phyloP scores from a whole-genome alignment of 257 asterid genomes.

The Jaltomata sinuosa region DNA sequence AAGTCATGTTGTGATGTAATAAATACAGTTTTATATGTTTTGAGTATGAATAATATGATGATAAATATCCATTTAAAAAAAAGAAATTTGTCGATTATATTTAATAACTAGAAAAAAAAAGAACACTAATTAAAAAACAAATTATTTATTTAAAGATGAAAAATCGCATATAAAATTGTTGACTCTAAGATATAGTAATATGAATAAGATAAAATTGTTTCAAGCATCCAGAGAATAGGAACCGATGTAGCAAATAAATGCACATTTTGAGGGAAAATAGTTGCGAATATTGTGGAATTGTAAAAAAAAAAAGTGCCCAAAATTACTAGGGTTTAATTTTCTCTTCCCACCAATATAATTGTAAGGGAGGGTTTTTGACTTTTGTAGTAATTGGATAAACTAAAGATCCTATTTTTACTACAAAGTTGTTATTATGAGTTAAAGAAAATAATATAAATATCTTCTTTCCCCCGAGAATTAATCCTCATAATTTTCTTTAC shows the following conservation, averaged over 20 bases:
- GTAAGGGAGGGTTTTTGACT: neutral
- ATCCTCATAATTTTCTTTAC: neutral
- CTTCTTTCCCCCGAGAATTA: neutral
- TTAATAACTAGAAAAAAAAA: no score
- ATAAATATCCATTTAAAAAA: neutral
- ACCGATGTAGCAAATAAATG: neutral
- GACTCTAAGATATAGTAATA: neutral
- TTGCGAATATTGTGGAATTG: neutral
- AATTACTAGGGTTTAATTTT: neutral
- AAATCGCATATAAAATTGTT: neutral
- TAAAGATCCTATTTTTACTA: neutral
- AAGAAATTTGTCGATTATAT: neutral
- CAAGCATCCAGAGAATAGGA: neutral
- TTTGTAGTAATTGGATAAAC: neutral
- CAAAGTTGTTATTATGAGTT: neutral
- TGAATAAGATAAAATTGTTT: neutral
- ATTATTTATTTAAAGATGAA: neutral
- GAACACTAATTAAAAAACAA: no score
- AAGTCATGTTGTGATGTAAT: no score
- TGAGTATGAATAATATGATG: no score
- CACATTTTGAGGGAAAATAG: neutral
- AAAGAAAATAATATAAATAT: neutral
- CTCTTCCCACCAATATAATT: neutral
- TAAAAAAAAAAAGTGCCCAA: neutral
- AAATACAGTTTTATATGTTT: no score